Evolutionary conservation across 2,329 filamentous ascomycete species (phyloP), one percentile per base, ranked within the genome.

Genomic region (Fusarium sp.): DNA sequence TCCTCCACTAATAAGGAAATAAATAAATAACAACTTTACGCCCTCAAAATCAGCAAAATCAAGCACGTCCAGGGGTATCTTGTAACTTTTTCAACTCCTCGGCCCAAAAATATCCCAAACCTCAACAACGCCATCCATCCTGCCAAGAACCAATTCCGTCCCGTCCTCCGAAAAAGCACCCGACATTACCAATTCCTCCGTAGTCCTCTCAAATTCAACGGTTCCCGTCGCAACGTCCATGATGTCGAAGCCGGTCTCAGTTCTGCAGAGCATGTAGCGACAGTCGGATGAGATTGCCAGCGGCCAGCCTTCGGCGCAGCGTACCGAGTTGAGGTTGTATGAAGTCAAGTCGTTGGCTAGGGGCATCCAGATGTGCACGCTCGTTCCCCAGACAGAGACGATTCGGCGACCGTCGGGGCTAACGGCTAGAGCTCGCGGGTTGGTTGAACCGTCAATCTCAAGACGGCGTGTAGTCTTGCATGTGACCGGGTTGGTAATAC

Each of bases 161-260:
- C 75, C 78, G n/a, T 83, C 77, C 15, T 73, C 68, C 6, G 80
- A 79, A 63, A 85, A 85, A 8, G 79, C 81, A 0, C 76, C 84
- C 9, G 82, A 73, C 11, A 83, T 85, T 9, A 84, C 77, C 47
- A 83, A 54, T 1, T 70, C 76, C 2, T 73, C 76, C 33, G 68
- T 76, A 0, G 50, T 25, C 40, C 72, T 72, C 27, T 81, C 81
- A 17, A 79, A 81, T 0, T 82, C 67, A 1, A 84, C 72, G 3
- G 64, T 66, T 0, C 84, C 84, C 1, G 83, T 81, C 11, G 69
- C 70, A 30, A 83, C 73, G 14, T 85, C 82, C 76, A 83, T 83
- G 20, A 85, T 72, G 25, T 86, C 84, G 62, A 85, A 82, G 8
- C 84, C 84, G 4, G 81, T 80, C 62, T 86, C 84, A 0, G 82